phyloP scores from a whole-genome alignment of 805 yeast genomes.

The Yueomyces sp. region DNA sequence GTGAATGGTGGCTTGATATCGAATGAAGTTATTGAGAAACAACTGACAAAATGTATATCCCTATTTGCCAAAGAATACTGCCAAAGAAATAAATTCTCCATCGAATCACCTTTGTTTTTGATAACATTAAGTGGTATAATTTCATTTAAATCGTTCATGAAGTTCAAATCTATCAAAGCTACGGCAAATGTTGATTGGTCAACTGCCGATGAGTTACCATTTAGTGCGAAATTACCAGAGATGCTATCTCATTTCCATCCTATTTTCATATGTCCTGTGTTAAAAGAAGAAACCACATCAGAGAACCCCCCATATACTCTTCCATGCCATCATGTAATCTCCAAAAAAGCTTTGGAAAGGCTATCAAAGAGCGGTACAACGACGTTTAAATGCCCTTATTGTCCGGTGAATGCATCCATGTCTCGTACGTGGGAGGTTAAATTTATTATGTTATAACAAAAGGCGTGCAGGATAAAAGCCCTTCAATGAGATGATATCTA shows the following conservation, averaged over 20 bases:
- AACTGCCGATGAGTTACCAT: conserved; percentile 45
- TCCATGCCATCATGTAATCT: conserved; percentile 53
- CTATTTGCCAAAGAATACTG: conserved; percentile 39
- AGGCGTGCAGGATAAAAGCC: neutral
- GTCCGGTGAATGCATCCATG: conserved; percentile 38
- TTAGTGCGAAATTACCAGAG: conserved; percentile 43
- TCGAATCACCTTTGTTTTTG: conserved; percentile 39
- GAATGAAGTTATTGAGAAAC: conserved; percentile 13
- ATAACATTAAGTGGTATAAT: conserved; percentile 39
- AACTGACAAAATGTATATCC: conserved; percentile 13
- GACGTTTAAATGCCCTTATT: conserved; percentile 59
- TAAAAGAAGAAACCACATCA: conserved; percentile 50
- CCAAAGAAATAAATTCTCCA: conserved; percentile 32
- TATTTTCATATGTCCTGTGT: conserved; percentile 58
- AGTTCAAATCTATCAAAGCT: conserved; percentile 28
- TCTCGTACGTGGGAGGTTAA: conserved; percentile 31
- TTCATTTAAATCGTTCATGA: conserved; percentile 40
- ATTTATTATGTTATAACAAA: conserved; percentile 24
- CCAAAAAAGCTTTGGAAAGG: conserved; percentile 38
- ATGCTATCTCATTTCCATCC: conserved; percentile 42
- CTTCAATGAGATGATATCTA: no score
- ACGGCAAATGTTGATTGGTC: conserved; percentile 34
- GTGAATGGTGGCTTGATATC: neutral
- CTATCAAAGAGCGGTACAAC: conserved; percentile 30
- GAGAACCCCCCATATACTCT: conserved; percentile 49